Evolutionary conservation across 2,329 filamentous ascomycete species (phyloP).

Genomic region (Arthrobotrys conoides): DNA sequence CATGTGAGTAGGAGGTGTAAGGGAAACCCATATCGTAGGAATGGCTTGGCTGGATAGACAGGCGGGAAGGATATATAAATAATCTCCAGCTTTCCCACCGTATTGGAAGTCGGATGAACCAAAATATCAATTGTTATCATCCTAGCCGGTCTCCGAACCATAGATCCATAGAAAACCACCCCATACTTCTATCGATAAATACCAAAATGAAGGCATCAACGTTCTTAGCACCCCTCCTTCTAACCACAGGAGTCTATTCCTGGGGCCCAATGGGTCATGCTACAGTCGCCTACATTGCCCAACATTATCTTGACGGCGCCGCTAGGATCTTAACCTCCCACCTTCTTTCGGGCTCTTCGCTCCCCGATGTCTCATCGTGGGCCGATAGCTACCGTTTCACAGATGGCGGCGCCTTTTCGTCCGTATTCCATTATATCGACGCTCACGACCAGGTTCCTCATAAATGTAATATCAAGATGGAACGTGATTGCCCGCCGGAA

Average conservation of each 20-base stretch:
- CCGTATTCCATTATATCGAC: constrained; percentile 78
- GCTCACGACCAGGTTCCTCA: constrained; percentile 74
- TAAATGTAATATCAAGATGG: constrained; percentile 73
- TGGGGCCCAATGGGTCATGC: constrained; percentile 60
- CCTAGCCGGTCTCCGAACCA: constrained; percentile 5
- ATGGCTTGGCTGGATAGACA: constrained; percentile 32
- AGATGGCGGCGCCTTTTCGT: constrained; percentile 74
- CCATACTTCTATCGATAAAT: constrained; percentile 1
- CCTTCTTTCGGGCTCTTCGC: constrained; percentile 71
- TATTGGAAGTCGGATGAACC: constrained; percentile 20
- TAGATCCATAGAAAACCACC: not conserved
- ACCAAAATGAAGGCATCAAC: constrained; percentile 59
- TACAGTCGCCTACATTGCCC: constrained; percentile 61
- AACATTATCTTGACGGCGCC: constrained; percentile 62
- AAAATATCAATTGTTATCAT: not conserved
- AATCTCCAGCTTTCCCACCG: constrained; percentile 14
- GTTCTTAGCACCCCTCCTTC: constrained; percentile 42
- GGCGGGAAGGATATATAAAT: constrained; percentile 47
- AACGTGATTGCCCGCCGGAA: constrained; percentile 74
- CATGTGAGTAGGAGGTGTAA: constrained; percentile 3
- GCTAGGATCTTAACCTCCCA: constrained; percentile 68
- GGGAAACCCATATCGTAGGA: not conserved
- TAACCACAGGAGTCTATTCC: constrained; percentile 51
- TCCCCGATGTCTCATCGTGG: constrained; percentile 77
- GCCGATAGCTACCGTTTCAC: constrained; percentile 74